Base-by-base conservation (phyloP, 2,329 filamentous ascomycete genomes). In the Dactylellina haptotyla region DNA sequence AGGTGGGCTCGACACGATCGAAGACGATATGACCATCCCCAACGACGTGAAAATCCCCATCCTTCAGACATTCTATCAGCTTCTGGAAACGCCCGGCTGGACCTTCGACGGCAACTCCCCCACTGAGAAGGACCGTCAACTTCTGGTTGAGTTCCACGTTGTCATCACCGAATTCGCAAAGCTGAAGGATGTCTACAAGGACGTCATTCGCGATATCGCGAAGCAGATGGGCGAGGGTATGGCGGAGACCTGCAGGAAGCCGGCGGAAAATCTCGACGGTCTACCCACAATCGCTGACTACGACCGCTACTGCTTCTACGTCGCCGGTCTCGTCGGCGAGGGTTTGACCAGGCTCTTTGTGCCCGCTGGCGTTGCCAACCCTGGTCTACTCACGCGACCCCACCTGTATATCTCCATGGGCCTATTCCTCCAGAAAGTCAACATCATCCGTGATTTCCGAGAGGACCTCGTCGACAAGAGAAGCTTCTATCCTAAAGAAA, bases 211-310 rank as follows among this genome's bases (percentile, higher is more conserved):
- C 82, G 94, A 98, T 78, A 97, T 98, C 79, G 92, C 93, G 30
- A 84, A 89, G 79, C 91, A 92, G 83, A 99, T 99, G 95, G 94
- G 93, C 76, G 93, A 98, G 79, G 95, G 95, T 77, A 99, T 99
- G 95, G 95, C 95, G 26, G 94, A 99, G 82, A 99, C 96, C 80
- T 91, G 87, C 41, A 85, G 90, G 77, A 95, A 96, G 78, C 89
- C 91, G 12, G 91, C 95, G 78, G 86, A 90, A 81, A 92, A 93
- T 78, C 84, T 87, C 76, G 88, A 92, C 71, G 92, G 92, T 51
- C 89, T 98, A 70, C 86, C 92, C 79, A 94, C 91, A 0, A 83
- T 96, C 77, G 86, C 89, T 58, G 93, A 98, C 78, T 99, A 98
- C 81, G 93, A 99, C 83, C 84, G 93, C 62, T 99, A 99, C 84